These are phyloP conservation scores for Bidens hawaiensis DNA, from an alignment of 140 eudicot species.

Conservation along the genomic window DNA sequence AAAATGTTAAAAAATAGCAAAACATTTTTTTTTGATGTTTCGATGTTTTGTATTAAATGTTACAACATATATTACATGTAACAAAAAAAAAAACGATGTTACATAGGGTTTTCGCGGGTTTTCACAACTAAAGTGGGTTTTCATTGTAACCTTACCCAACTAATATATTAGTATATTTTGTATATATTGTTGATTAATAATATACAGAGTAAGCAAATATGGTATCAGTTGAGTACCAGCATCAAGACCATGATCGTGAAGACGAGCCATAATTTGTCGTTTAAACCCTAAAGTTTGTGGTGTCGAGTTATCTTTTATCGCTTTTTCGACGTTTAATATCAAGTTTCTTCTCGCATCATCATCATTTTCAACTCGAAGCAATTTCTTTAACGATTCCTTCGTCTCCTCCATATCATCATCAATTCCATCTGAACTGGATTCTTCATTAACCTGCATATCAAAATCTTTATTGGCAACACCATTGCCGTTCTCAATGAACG, in stretches of 20 bases:
- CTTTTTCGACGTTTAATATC: constrained; percentile 18
- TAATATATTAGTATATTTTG: too few species aligned
- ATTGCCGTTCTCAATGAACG: constrained; percentile 21
- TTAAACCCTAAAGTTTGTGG: constrained; percentile 7
- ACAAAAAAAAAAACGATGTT: too few species aligned
- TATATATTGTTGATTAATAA: too few species aligned
- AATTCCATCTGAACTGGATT: constrained; percentile 17
- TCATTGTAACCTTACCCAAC: too few species aligned
- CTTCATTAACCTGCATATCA: constrained; percentile 4
- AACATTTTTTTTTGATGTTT: too few species aligned
- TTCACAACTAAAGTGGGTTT: too few species aligned
- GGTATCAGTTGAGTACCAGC: constrained; percentile 2
- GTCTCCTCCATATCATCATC: constrained; percentile 19
- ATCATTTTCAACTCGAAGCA: constrained; percentile 8
- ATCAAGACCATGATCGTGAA: constrained; percentile 22
- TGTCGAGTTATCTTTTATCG: not conserved
- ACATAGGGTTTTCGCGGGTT: too few species aligned
- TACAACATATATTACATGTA: too few species aligned
- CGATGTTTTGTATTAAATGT: too few species aligned
- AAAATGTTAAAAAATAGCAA: too few species aligned
- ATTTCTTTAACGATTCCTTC: constrained; percentile 17
- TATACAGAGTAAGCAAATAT: too few species aligned
- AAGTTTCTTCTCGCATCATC: constrained; percentile 8
- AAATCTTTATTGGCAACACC: constrained; percentile 6
- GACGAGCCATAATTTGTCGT: constrained; percentile 18